Percentiles rank a stretch among this genome's conserved stretches.
Conservation (phyloP, 2,329 filamentous ascomycete species). For the Pyricularia sp. region DNA sequence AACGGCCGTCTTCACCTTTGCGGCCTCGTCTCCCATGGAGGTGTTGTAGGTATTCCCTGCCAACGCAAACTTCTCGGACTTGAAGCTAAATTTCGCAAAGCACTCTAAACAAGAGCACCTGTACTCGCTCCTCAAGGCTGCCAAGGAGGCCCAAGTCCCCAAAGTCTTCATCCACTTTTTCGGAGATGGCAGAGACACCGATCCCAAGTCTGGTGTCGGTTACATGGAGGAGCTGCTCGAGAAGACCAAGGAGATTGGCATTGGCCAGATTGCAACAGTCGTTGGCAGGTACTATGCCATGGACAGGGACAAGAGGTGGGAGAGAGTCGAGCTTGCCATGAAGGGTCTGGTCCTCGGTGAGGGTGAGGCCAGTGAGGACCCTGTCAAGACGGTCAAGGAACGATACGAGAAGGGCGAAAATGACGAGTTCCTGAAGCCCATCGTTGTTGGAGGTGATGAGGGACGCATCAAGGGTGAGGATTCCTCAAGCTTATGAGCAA, state of each 20-base stretch:
- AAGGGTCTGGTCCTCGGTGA: constrained; percentile 78
- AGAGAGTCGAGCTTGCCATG: constrained; percentile 78
- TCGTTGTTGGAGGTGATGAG: constrained; percentile 82
- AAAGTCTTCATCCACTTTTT: constrained; percentile 99
- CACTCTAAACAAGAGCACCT: constrained; percentile 94
- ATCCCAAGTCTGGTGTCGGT: constrained; percentile 80
- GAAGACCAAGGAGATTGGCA: constrained; percentile 68
- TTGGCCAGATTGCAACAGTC: constrained; percentile 80
- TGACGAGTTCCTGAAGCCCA: constrained; percentile 97
- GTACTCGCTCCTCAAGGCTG: constrained; percentile 73
- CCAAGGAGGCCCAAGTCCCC: constrained; percentile 76
- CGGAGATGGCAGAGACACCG: constrained; percentile 92
- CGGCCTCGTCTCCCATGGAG: constrained; percentile 87
- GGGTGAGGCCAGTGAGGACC: constrained; percentile 74
- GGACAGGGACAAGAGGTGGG: constrained; percentile 99
- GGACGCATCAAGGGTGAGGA: constrained; percentile 65
- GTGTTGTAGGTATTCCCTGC: constrained; percentile 45
- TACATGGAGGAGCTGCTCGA: constrained; percentile 82
- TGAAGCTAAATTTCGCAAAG: constrained; percentile 20
- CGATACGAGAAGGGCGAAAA: constrained; percentile 80
- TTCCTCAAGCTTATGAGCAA: neutral
- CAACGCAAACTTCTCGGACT: neutral
- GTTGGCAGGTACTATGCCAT: constrained; percentile 97
- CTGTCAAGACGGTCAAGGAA: constrained; percentile 74
- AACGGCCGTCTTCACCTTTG: constrained; percentile 88